Percentiles rank a stretch among this genome's conserved stretches.
These are phyloP conservation scores for Aspergillus candidus DNA, from an alignment of 2,329 filamentous ascomycete species.

Conservation along the genomic window DNA sequence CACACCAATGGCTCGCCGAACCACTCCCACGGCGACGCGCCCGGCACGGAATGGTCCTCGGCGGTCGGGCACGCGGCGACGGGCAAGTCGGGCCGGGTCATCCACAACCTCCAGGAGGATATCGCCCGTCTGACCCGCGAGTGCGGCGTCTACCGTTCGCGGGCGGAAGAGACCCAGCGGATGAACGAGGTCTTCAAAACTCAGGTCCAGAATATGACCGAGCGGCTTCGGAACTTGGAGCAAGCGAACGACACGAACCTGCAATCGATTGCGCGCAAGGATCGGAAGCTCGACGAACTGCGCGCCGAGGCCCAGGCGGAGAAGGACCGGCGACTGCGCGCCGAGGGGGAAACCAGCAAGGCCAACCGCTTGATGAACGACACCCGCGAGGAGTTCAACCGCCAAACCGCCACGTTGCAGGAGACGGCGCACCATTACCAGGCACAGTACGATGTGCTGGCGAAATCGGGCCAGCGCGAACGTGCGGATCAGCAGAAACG, in stretches of 20 bases:
- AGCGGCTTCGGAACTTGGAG: conserved; percentile 41
- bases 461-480: conserved; percentile 35
- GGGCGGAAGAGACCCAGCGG: conserved; percentile 43
- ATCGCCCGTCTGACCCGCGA: conserved; percentile 46
- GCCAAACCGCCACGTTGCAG: conserved; percentile 32
- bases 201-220: conserved; percentile 41
- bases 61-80: conserved; percentile 46
- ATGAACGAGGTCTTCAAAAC: conserved; percentile 42
- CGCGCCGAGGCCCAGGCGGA: conserved; percentile 38
- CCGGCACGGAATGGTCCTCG: conserved; percentile 42
- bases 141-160: conserved; percentile 39
- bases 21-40: conserved; percentile 23
- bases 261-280: conserved; percentile 42
- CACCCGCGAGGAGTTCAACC: conserved; percentile 36
- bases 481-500: conserved; percentile 35
- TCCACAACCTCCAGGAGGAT: conserved; percentile 46
- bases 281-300: conserved; percentile 44
- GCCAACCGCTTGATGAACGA: conserved; percentile 35
- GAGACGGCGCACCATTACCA: conserved; percentile 35
- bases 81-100: conserved; percentile 47
- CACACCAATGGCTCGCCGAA: conserved; percentile 26
- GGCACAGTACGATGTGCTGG: conserved; percentile 42
- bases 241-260: conserved; percentile 44
- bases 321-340: conserved; percentile 34
- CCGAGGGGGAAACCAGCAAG: conserved; percentile 35